Evolutionary conservation across 2,329 filamentous ascomycete genomes (phyloP).

Genomic region (Ophiosphaerella herpotricha): DNA sequence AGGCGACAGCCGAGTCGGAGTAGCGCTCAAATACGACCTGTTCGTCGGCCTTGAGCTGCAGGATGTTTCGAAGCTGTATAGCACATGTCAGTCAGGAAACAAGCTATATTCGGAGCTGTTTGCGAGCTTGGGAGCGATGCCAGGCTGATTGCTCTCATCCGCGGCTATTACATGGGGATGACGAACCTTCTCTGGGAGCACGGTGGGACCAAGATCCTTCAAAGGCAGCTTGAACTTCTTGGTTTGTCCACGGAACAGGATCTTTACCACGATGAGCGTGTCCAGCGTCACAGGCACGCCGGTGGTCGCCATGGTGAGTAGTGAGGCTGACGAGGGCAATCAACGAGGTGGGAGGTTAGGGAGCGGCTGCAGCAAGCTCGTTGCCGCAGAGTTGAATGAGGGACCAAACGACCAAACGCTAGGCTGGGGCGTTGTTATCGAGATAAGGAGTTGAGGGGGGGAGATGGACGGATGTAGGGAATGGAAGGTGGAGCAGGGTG

Average conservation of each 20-base stretch:
- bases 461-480: conserved; percentile 7
- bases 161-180: conserved; percentile 6
- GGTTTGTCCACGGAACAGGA: conserved; percentile 74
- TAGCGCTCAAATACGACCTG: conserved; percentile 82
- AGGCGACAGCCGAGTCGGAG: conserved; percentile 86
- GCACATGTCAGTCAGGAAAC: conserved; percentile 19
- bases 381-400: conserved; percentile 4
- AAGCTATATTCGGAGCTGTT: conserved; percentile 7
- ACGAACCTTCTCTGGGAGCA: conserved; percentile 84
- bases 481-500: conserved; percentile 17
- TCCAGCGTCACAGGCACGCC: conserved; percentile 62
- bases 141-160: conserved; percentile 24
- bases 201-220: conserved; percentile 74
- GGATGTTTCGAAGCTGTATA: conserved; percentile 62
- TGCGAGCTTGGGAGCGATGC: conserved; percentile 11
- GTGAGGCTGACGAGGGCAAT: conserved; percentile 32
- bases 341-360: conserved; percentile 3
- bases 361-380: conserved; percentile 12
- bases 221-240: conserved; percentile 89
- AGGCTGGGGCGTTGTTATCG: conserved; percentile 3
- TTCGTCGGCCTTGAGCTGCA: conserved; percentile 66
- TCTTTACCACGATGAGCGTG: conserved; percentile 83
- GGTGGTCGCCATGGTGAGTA: conserved; percentile 47
- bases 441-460: conserved; percentile 9
- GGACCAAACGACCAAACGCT: neutral